Percentiles rank a stretch among this genome's conserved stretches.
phyloP scores from a whole-genome alignment of 2,329 filamentous ascomycete genomes.

The Aspergillus intermedius region DNA sequence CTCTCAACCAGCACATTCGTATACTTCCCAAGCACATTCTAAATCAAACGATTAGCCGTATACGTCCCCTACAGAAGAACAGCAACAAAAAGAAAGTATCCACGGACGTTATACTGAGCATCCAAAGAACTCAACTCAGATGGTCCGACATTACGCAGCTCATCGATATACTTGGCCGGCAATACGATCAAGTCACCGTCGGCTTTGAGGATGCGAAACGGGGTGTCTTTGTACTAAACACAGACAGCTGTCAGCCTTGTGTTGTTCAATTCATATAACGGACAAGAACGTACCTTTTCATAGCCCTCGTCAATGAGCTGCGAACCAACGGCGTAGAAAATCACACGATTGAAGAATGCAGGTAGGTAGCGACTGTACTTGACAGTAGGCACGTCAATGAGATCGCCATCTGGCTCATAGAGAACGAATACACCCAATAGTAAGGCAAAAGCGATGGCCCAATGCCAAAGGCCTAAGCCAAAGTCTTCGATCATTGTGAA shows the following conservation, averaged over 20 bases:
- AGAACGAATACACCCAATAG: background rate
- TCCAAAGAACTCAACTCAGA: constrained; percentile 20
- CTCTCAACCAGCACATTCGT: constrained; percentile 22
- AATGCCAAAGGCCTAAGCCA: background rate
- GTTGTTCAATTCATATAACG: background rate
- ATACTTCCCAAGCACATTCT: constrained; percentile 25
- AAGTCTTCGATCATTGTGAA: background rate
- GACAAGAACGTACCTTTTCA: constrained; percentile 10
- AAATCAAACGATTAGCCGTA: background rate
- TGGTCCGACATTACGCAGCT: constrained; percentile 14
- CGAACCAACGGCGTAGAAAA: constrained; percentile 18
- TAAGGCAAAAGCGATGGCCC: background rate
- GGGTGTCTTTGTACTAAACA: constrained; percentile 19
- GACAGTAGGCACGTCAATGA: constrained; percentile 16
- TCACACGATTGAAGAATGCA: constrained; percentile 18
- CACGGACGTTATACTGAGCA: constrained; percentile 21
- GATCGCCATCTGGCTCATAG: background rate
- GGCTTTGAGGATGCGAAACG: constrained; percentile 22
- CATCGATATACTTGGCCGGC: constrained; percentile 20
- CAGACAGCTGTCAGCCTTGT: background rate
- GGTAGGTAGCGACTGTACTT: constrained; percentile 15
- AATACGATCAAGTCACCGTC: constrained; percentile 25
- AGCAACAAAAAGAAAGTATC: background rate
- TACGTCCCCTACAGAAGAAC: background rate
- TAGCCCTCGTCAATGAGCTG: constrained; percentile 22